phyloP scores from a whole-genome alignment of 148 eudicot species.

The Agrostemma githago region DNA sequence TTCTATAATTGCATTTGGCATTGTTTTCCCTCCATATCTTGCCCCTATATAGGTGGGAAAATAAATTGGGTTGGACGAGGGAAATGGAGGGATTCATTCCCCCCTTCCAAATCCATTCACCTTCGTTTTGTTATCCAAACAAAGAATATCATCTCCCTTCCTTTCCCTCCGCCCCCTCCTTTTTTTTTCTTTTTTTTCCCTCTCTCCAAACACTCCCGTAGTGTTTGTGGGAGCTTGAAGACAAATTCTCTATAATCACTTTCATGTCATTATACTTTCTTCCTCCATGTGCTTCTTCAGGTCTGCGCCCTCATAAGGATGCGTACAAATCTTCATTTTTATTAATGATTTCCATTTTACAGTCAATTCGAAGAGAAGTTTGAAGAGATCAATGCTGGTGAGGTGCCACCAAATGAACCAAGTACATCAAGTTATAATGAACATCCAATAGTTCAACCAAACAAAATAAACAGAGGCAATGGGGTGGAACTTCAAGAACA shows the following conservation, averaged over 20 bases:
- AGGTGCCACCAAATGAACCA: conserved; percentile 47
- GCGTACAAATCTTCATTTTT: background rate
- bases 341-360: background rate
- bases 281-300: background rate
- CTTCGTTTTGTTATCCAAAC: no score
- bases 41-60: no score
- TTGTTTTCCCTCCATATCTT: no score
- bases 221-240: background rate
- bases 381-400: conserved; percentile 73
- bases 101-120: no score
- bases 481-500: conserved; percentile 38
- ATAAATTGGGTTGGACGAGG: no score
- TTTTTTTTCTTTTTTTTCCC: no score
- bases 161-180: no score
- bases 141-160: no score
- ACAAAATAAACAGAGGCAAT: conserved; percentile 31
- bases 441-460: conserved; percentile 24
- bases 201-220: no score
- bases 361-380: conserved; percentile 97
- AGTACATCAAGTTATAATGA: conserved; percentile 41
- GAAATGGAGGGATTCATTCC: no score
- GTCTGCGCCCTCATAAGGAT: background rate
- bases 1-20: background rate
- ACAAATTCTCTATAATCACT: background rate
- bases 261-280: background rate